These are phyloP conservation scores for Plantago ovata DNA, from an alignment of 257 asterid genomes.

Conservation along the genomic window DNA sequence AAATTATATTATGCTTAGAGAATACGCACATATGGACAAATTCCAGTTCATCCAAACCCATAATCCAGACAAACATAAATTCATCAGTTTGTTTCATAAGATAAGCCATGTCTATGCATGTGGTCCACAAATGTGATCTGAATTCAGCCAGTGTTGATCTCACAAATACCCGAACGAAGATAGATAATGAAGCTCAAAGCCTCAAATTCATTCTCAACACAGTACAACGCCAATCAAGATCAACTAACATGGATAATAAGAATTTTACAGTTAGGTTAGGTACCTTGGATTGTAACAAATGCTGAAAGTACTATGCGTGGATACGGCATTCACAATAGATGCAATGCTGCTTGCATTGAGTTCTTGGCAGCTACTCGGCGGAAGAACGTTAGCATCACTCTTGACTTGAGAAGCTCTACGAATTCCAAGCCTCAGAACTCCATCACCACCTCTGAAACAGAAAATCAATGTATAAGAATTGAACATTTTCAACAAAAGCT, in stretches of 20 bases:
- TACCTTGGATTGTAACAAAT: conserved; percentile 96
- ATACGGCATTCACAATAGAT: conserved; percentile 59
- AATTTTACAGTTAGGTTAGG: not conserved
- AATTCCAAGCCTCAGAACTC: conserved; percentile 93
- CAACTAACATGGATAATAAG: not conserved
- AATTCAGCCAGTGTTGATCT: no score
- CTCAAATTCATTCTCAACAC: not conserved
- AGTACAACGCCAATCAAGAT: not conserved
- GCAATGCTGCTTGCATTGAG: conserved; percentile 52
- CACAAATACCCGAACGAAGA: no score
- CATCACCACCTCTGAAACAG: conserved; percentile 82
- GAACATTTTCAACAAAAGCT: conserved; percentile 3
- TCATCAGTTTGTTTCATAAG: not conserved
- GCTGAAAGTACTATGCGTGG: conserved; percentile 46
- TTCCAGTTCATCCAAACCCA: not conserved
- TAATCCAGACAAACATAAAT: not conserved
- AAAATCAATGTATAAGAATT: conserved; percentile 4
- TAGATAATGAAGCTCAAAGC: not conserved
- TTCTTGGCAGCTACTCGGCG: conserved; percentile 36
- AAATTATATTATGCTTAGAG: no score
- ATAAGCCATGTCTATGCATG: not conserved
- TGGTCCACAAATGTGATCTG: no score
- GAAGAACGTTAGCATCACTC: conserved; percentile 40
- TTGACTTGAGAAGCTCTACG: conserved; percentile 87
- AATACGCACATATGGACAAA: no score